A percentile compares a stretch with the other conserved stretches of the same genome.
Evolutionary conservation across 108 stramenopile genomes (phyloP).

Genomic region (Pelagomonas calceolata): DNA sequence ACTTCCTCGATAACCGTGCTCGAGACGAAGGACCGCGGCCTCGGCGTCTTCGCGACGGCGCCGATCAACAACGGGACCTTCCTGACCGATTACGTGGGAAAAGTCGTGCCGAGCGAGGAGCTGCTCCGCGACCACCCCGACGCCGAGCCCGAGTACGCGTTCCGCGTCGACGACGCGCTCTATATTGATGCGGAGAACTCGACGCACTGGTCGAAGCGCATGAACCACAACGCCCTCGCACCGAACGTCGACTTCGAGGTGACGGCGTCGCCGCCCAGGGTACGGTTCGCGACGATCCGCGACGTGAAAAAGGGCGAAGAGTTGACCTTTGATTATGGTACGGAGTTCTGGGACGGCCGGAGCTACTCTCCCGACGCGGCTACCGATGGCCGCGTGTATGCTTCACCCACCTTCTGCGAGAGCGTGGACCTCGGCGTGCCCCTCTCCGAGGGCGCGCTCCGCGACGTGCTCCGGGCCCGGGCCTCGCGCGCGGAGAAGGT

Average conservation of each 20-base stretch:
- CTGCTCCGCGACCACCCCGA: not conserved
- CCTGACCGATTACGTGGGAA: not conserved
- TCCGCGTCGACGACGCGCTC: not conserved
- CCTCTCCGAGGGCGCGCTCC: conserved; percentile 17
- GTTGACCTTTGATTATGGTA: conserved; percentile 10
- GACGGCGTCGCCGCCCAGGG: not conserved
- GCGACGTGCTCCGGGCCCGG: conserved; percentile 3
- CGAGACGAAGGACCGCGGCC: not conserved
- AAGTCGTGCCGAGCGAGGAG: not conserved
- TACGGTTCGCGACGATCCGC: conserved; percentile 13
- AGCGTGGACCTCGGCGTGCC: not conserved
- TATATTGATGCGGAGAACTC: not conserved
- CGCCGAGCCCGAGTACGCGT: not conserved
- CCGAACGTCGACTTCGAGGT: not conserved
- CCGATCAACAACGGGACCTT: not conserved
- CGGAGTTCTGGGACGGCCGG: conserved; percentile 2
- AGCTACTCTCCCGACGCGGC: not conserved
- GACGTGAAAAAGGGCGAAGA: conserved; percentile 11
- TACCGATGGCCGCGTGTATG: not conserved
- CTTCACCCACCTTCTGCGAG: not conserved
- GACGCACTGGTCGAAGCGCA: not conserved
- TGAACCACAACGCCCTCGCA: not conserved
- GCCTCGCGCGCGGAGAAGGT: not conserved
- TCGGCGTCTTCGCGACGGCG: not conserved
- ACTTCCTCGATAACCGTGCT: not conserved